phyloP scores from a whole-genome alignment of 2,329 filamentous ascomycete species.

The Phyllosticta citrichinensis region DNA sequence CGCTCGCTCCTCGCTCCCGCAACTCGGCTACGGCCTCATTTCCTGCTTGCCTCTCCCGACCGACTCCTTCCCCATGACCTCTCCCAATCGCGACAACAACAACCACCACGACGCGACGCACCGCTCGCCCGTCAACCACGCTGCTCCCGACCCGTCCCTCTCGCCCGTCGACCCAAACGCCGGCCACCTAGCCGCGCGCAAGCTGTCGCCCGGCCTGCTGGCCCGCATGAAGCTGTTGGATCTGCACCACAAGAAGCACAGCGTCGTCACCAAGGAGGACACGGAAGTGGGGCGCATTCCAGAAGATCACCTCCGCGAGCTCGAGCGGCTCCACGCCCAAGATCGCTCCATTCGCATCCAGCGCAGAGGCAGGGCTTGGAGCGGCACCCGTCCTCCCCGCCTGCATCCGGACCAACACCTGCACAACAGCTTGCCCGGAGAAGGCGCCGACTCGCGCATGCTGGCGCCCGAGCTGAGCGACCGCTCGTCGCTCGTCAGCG shows the following conservation, averaged over 20 bases:
- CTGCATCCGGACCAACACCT: slow-evolving; percentile 20
- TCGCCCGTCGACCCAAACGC: slow-evolving; percentile 1
- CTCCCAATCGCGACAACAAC: neutral
- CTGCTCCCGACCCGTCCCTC: neutral
- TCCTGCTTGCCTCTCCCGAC: neutral
- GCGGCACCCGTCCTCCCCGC: slow-evolving; percentile 35
- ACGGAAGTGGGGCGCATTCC: slow-evolving; percentile 57
- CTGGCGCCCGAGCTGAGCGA: slow-evolving; percentile 30
- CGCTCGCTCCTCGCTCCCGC: neutral
- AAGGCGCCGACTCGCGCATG: slow-evolving; percentile 13
- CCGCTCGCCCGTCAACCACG: neutral
- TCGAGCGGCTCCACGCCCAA: slow-evolving; percentile 54
- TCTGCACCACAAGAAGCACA: slow-evolving; percentile 28
- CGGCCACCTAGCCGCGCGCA: slow-evolving; percentile 25
- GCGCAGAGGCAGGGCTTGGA: slow-evolving; percentile 63
- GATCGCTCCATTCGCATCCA: slow-evolving; percentile 49
- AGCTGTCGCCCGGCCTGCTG: slow-evolving; percentile 32
- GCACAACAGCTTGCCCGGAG: slow-evolving; percentile 22
- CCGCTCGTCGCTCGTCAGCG: slow-evolving; percentile 37
- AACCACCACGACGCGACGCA: neutral
- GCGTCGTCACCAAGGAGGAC: slow-evolving; percentile 22
- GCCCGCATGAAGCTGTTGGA: slow-evolving; percentile 35
- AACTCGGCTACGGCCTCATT: neutral
- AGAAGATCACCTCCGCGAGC: slow-evolving; percentile 57
- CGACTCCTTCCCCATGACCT: slow-evolving; percentile 6